Base-by-base conservation (phyloP, 75 land plant genomes). In the Pseudotsuga menziesii region DNA sequence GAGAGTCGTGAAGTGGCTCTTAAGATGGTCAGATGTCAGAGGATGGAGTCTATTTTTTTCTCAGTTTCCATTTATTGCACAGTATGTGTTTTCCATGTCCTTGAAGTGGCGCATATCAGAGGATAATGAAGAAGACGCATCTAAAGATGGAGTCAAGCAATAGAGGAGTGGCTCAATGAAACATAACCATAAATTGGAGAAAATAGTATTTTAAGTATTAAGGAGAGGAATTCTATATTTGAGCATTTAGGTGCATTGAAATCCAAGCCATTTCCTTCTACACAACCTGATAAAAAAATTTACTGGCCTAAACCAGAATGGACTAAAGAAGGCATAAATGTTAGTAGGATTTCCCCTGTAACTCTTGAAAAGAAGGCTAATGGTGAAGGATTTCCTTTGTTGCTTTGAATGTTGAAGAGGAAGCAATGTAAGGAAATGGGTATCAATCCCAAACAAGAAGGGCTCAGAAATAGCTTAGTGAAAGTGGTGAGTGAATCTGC, bases 321-420 rank as follows among this genome's bases (percentile, higher is more conserved):
- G 84, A 63, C 74, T 15, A 26, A 60, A 13, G 39, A 59, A 2
- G 83, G 67, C n/a, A 78, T 78, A 22, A 75, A 77, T 19, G 75
- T 82, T 58, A 56, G 14, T 39, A 69, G 72, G 20, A 69, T 69
- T 69, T 69, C 72, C 64, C 81, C 84, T 70, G 82, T 76, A 58
- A 85, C 78, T 66, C 67, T 88, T 9, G 86, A 88, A 58, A 55
- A 79, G 78, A 76, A 59, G 59, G 91, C 89, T 2, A 84, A 82
- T 63, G 87, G 87, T 52, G 82, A 86, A 5, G 88, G 83, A 14
- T 76, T 92, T 19, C 94, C 94, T 15, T 32, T 86, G 1, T 92
- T 92, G 8, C 86, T 88, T 15, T 78, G 87, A 26, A 90, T 90
- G 13, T 80, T 92, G 66, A 88, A 90, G 83, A 74, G 75, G 71